These are phyloP conservation scores for Calonectria naviculata DNA, from an alignment of 2,329 filamentous ascomycete species.

Conservation along the genomic window DNA sequence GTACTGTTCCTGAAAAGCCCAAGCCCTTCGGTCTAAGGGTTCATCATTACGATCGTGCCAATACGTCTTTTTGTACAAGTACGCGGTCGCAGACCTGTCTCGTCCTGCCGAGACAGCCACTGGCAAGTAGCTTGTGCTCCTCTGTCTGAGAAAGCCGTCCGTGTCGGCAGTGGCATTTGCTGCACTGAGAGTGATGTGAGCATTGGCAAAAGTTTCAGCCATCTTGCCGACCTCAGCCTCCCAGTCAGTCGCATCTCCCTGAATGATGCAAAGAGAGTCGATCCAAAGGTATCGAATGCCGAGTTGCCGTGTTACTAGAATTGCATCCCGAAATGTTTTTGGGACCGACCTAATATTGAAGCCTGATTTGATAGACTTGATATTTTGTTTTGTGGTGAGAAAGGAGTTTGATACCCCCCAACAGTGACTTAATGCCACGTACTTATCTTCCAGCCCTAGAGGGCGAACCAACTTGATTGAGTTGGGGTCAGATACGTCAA, in stretches of 20 bases:
- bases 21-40: background rate
- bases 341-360: conserved; percentile 2
- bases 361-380: background rate
- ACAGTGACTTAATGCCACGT: conserved; percentile 10
- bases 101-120: background rate
- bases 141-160: background rate
- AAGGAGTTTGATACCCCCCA: background rate
- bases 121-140: background rate
- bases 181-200: conserved; percentile 8
- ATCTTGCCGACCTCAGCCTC: conserved; percentile 5
- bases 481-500: conserved; percentile 3
- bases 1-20: conserved; percentile 12
- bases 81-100: background rate
- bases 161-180: background rate
- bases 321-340: conserved; percentile 6
- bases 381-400: background rate
- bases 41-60: conserved; percentile 7
- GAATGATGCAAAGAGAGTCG: conserved; percentile 7
- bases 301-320: conserved; percentile 8
- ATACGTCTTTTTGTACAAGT: conserved; percentile 1
- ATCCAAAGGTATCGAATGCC: conserved; percentile 10
- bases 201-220: conserved; percentile 5
- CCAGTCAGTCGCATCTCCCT: conserved; percentile 7
- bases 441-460: conserved; percentile 5
- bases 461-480: conserved; percentile 9